Base-by-base conservation (phyloP, 129 eudicot genomes). In the Centella asiatica region DNA sequence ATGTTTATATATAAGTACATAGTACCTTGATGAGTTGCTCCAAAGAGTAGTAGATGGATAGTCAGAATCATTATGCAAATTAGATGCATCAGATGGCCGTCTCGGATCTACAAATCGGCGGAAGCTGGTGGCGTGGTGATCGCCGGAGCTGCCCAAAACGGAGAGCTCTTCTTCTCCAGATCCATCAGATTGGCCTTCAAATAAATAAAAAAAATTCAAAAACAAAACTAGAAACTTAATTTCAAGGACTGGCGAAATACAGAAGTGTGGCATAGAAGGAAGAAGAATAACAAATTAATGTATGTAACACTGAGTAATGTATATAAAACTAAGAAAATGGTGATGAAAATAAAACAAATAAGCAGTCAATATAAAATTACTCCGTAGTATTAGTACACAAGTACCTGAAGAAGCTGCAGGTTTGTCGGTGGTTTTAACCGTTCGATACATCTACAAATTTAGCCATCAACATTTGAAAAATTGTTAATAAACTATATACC, bases 341-440 rank as follows among this genome's bases (percentile, higher is more conserved):
- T n/a, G n/a, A n/a, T n/a, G n/a, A n/a, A n/a, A n/a, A n/a, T n/a
- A n/a, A n/a, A n/a, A n/a, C n/a, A n/a, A n/a, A n/a, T n/a, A n/a
- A n/a, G n/a, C n/a, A n/a, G n/a, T n/a, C 73, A 59, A 34, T 57
- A 60, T 69, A 53, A 25, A 46, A 67, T 37, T 47, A 64, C 26
- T 53, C 27, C 9, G n/a, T n/a, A n/a, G 54, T 73, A 62, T 53
- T 27, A 17, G 42, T 19, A 49, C 20, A n/a, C n/a, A n/a, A n/a
- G 55, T 72, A 87, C 95, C 95, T 76, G 92, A 83, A 53, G 92
- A 87, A 78, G 87, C 88, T 58, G 95, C 92, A 65, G 92, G 95
- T 62, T 78, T 87, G 90, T 87, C 95, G 71, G 95, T 87, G 65
- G 88, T 87, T 66, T 87, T 87, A 27, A 87, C 83, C 71, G 95